These are phyloP conservation scores for Fusarium agapanthi DNA, from an alignment of 2,329 filamentous ascomycete species.

Conservation along the genomic window DNA sequence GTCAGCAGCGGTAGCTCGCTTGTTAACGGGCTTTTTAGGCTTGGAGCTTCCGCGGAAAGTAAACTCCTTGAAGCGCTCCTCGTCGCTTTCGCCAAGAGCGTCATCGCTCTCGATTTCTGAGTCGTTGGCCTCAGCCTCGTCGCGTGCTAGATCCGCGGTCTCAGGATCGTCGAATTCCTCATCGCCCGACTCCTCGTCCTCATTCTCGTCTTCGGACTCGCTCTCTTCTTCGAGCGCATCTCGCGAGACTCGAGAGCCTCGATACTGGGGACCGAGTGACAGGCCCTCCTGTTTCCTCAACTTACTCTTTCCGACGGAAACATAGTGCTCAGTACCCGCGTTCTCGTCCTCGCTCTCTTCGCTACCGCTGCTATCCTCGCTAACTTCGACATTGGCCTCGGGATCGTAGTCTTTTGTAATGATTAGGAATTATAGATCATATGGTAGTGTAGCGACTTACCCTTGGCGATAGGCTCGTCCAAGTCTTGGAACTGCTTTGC, in stretches of 20 bases:
- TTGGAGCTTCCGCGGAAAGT: constrained; percentile 68
- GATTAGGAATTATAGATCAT: constrained; percentile 9
- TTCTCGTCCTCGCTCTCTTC: constrained; percentile 60
- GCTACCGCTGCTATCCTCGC: constrained; percentile 62
- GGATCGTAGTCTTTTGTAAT: constrained; percentile 73
- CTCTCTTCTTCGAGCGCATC: constrained; percentile 68
- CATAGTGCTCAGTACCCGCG: constrained; percentile 86
- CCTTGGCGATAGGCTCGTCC: constrained; percentile 69
- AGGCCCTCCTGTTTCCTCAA: constrained; percentile 76
- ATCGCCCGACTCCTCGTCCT: constrained; percentile 56
- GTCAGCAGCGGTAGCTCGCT: constrained; percentile 62
- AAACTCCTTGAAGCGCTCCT: constrained; percentile 81
- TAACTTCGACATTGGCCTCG: constrained; percentile 70
- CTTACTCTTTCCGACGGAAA: constrained; percentile 83
- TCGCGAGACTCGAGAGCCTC: constrained; percentile 78
- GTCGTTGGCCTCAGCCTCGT: constrained; percentile 59
- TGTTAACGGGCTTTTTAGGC: constrained; percentile 50
- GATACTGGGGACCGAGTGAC: constrained; percentile 80
- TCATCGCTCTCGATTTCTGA: constrained; percentile 72
- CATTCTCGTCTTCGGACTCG: constrained; percentile 58
- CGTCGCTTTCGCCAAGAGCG: constrained; percentile 85
- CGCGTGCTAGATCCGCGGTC: constrained; percentile 60
- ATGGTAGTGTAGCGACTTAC: constrained; percentile 51
- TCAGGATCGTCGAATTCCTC: constrained; percentile 67
- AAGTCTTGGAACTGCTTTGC: constrained; percentile 69